Evolutionary conservation across 2,329 filamentous ascomycete genomes (phyloP), one percentile per base, ranked within the genome.

Genomic region (Exophiala lecanii-corni): DNA sequence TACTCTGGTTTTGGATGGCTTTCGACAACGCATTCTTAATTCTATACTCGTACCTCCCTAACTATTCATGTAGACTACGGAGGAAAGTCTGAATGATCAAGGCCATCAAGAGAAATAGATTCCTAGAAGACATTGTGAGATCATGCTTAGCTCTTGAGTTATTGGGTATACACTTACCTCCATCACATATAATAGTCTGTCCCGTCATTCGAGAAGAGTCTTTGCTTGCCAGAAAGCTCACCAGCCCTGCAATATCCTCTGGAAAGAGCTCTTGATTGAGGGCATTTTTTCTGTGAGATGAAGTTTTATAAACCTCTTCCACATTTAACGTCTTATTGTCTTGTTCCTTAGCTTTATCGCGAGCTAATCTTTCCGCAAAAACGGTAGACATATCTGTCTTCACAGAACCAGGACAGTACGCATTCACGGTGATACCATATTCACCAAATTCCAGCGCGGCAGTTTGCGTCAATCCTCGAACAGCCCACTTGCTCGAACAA

Each of bases 301-400:
- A n/a, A n/a, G n/a, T n/a, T n/a, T n/a, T 33, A 17, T 48, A 32
- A 9, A 41, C 26, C 4, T 31, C 23, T 12, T 44, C 4, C 56
- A 72, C 70, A 40, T 80, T 74, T 7, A 69, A 73, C 12, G 74
- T 69, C 1, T 74, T 74, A n/a, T 51, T 69, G 74, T 54, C 68
- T 62, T 0, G 63, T 62, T 0, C 74, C 78, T 1, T 60, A 66
- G 41, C 68, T 68, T 57, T 74, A n/a, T 68, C 0, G 71, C 75
- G 18, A 82, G 45, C 40, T 73, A n/a, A n/a, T n/a, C n/a, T 73
- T 45, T 75, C 73, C 49, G 84, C 81, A 41, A 85, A 82, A 2
- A 76, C 57, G 30, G 83, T 79, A 80, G 80, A 85, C 79, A 84
- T 84, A 0, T 69, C 66, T 0, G 79, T 84, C 0, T 73, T 77